Percentiles rank a stretch among this genome's conserved stretches.
Conservation (phyloP, 495 filamentous ascomycete species). For the Aspergillus saccharolyticus region DNA sequence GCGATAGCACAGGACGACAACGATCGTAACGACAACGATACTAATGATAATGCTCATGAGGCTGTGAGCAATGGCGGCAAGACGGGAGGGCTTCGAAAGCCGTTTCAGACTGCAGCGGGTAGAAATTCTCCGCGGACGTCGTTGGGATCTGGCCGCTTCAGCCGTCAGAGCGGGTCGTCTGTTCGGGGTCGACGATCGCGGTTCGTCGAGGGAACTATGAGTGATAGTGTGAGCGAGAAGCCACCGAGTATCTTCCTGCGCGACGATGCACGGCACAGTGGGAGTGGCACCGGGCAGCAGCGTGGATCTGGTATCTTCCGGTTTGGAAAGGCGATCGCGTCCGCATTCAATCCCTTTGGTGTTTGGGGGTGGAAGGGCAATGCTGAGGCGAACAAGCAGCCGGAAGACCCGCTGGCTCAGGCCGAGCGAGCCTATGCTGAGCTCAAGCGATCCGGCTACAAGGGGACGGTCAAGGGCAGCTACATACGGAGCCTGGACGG, state of each 20-base stretch:
- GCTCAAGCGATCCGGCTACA: slow-evolving; percentile 55
- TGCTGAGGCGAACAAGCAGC: slow-evolving; percentile 22
- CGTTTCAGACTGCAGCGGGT: slow-evolving; percentile 8
- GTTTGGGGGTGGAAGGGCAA: slow-evolving; percentile 36
- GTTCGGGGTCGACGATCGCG: slow-evolving; percentile 47
- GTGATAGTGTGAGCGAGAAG: slow-evolving; percentile 62
- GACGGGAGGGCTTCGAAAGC: slow-evolving; percentile 9
- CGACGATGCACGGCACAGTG: slow-evolving; percentile 28
- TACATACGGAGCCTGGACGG: slow-evolving; percentile 25
- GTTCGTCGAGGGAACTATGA: slow-evolving; percentile 74
- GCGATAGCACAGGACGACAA: background rate
- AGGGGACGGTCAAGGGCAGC: slow-evolving; percentile 41
- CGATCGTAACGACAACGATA: too few species aligned
- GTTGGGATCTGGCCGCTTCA: slow-evolving; percentile 1
- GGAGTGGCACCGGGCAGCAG: slow-evolving; percentile 14
- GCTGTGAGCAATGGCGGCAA: background rate
- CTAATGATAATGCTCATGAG: background rate
- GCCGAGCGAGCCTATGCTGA: slow-evolving; percentile 56
- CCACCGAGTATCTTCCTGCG: slow-evolving; percentile 61
- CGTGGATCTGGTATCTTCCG: slow-evolving; percentile 49
- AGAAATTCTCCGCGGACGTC: slow-evolving; percentile 29
- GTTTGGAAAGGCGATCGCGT: slow-evolving; percentile 54
- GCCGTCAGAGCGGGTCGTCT: slow-evolving; percentile 15
- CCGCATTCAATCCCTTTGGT: slow-evolving; percentile 51
- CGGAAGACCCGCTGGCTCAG: slow-evolving; percentile 41